A percentile compares a stretch with the other conserved stretches of the same genome.
These are phyloP conservation scores for Euphorbia lathyris DNA, from an alignment of 345 rosid species.

Conservation along the genomic window DNA sequence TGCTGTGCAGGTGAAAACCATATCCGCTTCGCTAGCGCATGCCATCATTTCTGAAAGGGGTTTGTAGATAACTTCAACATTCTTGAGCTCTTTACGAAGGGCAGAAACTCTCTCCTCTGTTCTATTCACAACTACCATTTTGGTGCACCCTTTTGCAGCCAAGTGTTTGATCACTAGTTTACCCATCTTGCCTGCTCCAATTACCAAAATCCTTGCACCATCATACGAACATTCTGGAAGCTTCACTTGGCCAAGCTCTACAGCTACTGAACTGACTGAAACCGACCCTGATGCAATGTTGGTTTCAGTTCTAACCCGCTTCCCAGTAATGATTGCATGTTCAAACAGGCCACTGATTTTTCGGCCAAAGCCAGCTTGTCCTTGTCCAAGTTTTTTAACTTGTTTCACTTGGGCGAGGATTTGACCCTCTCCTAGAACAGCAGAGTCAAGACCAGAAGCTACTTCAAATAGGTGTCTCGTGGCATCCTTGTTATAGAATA, in stretches of 20 bases:
- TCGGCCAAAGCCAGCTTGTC: slow-evolving; percentile 22
- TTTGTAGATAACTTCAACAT: slow-evolving; percentile 19
- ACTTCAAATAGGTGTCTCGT: slow-evolving; percentile 26
- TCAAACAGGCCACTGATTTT: slow-evolving; percentile 27
- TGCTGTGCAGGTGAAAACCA: slow-evolving; percentile 26
- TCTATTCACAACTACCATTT: slow-evolving; percentile 24
- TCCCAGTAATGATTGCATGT: slow-evolving; percentile 28
- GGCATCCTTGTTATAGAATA: slow-evolving; percentile 21
- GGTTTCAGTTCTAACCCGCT: slow-evolving; percentile 26
- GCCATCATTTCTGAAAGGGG: slow-evolving; percentile 22
- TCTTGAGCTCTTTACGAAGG: slow-evolving; percentile 19
- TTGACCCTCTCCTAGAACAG: slow-evolving; percentile 29
- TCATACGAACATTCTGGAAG: slow-evolving; percentile 18
- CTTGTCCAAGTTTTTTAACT: slow-evolving; percentile 28
- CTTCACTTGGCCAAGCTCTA: slow-evolving; percentile 23
- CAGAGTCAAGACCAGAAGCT: slow-evolving; percentile 26
- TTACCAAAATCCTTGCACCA: slow-evolving; percentile 16
- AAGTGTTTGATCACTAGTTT: slow-evolving; percentile 27
- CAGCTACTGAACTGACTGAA: slow-evolving; percentile 31
- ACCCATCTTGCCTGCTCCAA: slow-evolving; percentile 32
- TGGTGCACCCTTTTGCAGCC: slow-evolving; percentile 25
- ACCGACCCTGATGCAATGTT: slow-evolving; percentile 26
- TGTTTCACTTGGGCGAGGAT: slow-evolving; percentile 30
- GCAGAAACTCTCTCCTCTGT: slow-evolving; percentile 23
- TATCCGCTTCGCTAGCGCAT: slow-evolving; percentile 23